A percentile compares a stretch with the other conserved stretches of the same genome.
phyloP scores from a whole-genome alignment of 2,329 filamentous ascomycete species.

The Ascochyta clinopodiicola region DNA sequence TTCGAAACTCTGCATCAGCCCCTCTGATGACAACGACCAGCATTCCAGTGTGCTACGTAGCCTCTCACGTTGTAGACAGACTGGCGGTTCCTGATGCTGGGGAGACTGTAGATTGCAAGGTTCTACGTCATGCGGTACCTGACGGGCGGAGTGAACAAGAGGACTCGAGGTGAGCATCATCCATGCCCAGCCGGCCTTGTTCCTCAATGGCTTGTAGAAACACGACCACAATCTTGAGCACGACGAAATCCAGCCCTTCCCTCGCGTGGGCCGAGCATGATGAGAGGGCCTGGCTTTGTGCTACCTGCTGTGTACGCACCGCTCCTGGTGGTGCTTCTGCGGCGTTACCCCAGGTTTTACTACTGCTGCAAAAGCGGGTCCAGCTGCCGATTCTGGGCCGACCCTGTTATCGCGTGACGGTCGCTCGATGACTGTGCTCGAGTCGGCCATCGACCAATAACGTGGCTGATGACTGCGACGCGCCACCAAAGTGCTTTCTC shows the following conservation, averaged over 20 bases:
- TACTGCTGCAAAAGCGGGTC: constrained; percentile 15
- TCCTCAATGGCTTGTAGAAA: neutral
- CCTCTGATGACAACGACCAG: constrained; percentile 3
- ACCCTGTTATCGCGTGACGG: constrained; percentile 7
- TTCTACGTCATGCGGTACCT: constrained; percentile 9
- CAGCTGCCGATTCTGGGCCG: constrained; percentile 6
- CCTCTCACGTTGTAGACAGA: neutral
- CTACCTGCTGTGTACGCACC: neutral
- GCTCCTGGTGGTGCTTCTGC: constrained; percentile 9
- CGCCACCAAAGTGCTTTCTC: constrained; percentile 18
- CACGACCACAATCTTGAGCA: neutral
- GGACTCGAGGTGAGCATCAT: neutral
- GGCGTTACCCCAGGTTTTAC: constrained; percentile 19
- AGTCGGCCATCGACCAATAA: constrained; percentile 10
- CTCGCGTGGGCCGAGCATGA: constrained; percentile 1
- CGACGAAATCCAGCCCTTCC: neutral
- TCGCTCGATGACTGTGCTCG: constrained; percentile 12
- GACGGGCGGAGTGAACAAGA: neutral
- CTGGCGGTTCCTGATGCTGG: constrained; percentile 3
- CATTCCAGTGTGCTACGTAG: constrained; percentile 4
- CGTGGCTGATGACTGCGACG: constrained; percentile 8
- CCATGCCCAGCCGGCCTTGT: neutral
- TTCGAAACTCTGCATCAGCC: constrained; percentile 9
- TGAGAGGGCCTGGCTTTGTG: neutral
- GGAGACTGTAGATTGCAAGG: neutral